Evolutionary conservation across 805 yeast species (phyloP).

Genomic region (Yamadazyma insecticola): DNA sequence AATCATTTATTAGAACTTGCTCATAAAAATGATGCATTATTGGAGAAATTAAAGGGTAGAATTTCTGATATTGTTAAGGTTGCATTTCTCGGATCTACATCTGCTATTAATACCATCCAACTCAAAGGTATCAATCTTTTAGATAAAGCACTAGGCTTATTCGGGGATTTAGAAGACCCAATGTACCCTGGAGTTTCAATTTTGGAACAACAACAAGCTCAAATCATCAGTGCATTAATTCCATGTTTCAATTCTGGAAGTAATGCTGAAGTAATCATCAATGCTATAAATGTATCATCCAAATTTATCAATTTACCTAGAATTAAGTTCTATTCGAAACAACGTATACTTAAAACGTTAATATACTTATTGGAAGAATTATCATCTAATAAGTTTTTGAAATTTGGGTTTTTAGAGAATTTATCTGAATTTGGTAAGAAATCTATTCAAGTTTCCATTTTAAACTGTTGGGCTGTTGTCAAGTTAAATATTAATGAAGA

Average conservation of each 20-base stretch:
- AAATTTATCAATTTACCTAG: constrained; percentile 54
- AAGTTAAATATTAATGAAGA: constrained; percentile 24
- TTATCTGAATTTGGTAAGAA: constrained; percentile 43
- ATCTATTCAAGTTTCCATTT: constrained; percentile 53
- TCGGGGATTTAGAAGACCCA: constrained; percentile 64
- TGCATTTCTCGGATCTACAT: constrained; percentile 77
- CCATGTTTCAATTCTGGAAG: constrained; percentile 80
- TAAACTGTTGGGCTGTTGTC: constrained; percentile 72
- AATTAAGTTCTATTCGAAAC: constrained; percentile 41
- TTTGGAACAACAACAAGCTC: constrained; percentile 92
- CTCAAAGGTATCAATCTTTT: constrained; percentile 63
- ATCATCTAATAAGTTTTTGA: constrained; percentile 36
- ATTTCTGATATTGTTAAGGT: constrained; percentile 68
- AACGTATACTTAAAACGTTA: constrained; percentile 56
- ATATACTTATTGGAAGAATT: constrained; percentile 63
- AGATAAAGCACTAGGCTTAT: constrained; percentile 55
- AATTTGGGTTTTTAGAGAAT: constrained; percentile 52
- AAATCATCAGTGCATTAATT: constrained; percentile 80
- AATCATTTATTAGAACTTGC: constrained; percentile 40
- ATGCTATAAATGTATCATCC: constrained; percentile 75
- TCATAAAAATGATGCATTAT: constrained; percentile 30
- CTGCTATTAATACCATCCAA: constrained; percentile 57
- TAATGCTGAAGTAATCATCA: constrained; percentile 66
- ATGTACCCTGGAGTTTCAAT: constrained; percentile 66
- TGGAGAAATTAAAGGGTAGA: constrained; percentile 36